A percentile compares a stretch with the other conserved stretches of the same genome.
phyloP scores from a whole-genome alignment of 2,329 filamentous ascomycete species.

The Trichoderma pleuroti region DNA sequence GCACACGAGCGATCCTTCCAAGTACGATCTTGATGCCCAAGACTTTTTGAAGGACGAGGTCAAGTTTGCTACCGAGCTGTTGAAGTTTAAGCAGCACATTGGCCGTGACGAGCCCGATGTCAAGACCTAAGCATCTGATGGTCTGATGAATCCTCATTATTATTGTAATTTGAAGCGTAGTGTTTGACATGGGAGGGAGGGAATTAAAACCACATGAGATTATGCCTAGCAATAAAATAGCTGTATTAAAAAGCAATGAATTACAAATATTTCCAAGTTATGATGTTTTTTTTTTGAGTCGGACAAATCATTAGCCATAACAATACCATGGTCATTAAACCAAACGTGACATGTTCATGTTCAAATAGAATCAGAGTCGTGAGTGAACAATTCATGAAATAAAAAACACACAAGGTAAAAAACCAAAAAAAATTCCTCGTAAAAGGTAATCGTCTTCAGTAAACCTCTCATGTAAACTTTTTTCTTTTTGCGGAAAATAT shows the following conservation, averaged over 20 bases:
- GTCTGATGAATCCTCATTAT: neutral
- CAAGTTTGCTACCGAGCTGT: constrained; percentile 73
- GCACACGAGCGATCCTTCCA: constrained; percentile 77
- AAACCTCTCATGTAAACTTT: neutral
- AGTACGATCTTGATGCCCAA: constrained; percentile 79
- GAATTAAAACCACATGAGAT: neutral
- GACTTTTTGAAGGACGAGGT: constrained; percentile 92
- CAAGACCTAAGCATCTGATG: constrained; percentile 64
- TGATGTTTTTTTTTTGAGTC: too few relatives aligned
- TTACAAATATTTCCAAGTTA: neutral
- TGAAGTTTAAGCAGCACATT: constrained; percentile 92
- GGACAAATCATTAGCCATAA: neutral
- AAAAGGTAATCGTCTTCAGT: neutral
- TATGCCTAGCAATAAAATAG: constrained; percentile 9
- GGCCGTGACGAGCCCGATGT: constrained; percentile 93
- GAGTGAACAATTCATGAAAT: neutral
- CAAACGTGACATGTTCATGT: neutral
- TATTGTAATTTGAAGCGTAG: neutral
- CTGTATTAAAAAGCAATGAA: constrained; percentile 5
- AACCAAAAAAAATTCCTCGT: neutral
- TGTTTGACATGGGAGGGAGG: neutral
- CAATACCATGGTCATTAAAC: neutral
- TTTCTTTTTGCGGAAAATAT: neutral
- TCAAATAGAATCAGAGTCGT: neutral
- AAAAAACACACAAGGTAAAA: neutral